Evolutionary conservation across 352 stramenopile species (phyloP).

Genomic region (Pilasporangium apinafurcum): DNA sequence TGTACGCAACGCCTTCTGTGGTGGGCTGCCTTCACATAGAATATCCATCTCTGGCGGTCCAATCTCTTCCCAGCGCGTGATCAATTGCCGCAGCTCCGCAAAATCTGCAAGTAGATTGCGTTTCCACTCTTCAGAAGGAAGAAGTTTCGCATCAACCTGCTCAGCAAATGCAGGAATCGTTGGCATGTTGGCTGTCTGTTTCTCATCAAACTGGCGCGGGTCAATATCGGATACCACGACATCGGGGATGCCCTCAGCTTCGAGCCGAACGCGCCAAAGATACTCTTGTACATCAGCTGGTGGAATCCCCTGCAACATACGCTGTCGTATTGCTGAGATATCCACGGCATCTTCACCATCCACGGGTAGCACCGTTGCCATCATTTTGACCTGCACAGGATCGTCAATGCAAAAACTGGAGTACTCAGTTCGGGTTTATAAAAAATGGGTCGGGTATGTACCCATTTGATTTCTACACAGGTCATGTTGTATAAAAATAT

Average conservation of each 20-base stretch:
- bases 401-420: too few relatives aligned
- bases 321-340: slow-evolving; percentile 43
- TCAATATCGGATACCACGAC: slow-evolving; percentile 70
- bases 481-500: too few relatives aligned
- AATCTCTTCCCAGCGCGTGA: slow-evolving; percentile 65
- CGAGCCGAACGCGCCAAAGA: slow-evolving; percentile 74
- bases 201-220: slow-evolving; percentile 48
- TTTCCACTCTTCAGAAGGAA: slow-evolving; percentile 44
- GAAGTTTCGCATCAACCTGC: slow-evolving; percentile 11
- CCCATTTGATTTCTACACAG: too few relatives aligned
- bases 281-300: slow-evolving; percentile 80
- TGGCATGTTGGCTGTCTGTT: slow-evolving; percentile 76
- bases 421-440: too few relatives aligned
- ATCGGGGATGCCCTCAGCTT: slow-evolving; percentile 72
- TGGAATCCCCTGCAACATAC: slow-evolving; percentile 58
- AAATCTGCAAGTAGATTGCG: slow-evolving; percentile 66
- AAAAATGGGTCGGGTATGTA: too few relatives aligned
- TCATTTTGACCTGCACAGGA: slow-evolving; percentile 37
- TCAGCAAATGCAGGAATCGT: slow-evolving; percentile 34
- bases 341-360: slow-evolving; percentile 45
- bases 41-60: slow-evolving; percentile 37
- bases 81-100: slow-evolving; percentile 66
- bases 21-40: slow-evolving; percentile 1
- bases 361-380: slow-evolving; percentile 61
- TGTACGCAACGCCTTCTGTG: slow-evolving; percentile 25